Conservation (phyloP, 129 eudicot genomes). For the Scalesia atractyloides region DNA sequence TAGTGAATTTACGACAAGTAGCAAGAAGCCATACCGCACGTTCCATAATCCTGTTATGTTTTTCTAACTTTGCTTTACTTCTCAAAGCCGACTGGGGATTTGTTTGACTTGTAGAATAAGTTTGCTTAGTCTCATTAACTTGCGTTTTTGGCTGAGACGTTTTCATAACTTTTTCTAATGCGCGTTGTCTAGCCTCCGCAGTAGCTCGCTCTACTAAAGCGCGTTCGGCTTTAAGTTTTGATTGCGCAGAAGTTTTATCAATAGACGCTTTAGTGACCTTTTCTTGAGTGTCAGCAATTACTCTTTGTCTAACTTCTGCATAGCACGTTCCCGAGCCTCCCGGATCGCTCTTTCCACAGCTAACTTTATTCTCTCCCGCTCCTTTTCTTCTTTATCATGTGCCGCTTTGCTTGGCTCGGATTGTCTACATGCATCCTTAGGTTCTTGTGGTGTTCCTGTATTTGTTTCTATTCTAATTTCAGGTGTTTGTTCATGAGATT, state of each 20-base stretch:
- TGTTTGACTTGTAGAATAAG: conserved; percentile 56
- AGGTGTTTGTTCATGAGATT: conserved; percentile 30
- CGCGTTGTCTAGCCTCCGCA: conserved; percentile 90
- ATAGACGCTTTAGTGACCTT: conserved; percentile 52
- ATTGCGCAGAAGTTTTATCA: conserved; percentile 57
- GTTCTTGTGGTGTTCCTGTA: conserved; percentile 37
- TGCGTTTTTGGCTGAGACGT: conserved; percentile 39
- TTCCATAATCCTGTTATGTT: conserved; percentile 86
- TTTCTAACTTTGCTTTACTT: conserved; percentile 83
- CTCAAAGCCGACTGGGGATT: conserved; percentile 44
- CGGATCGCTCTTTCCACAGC: conserved; percentile 92
- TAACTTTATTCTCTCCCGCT: conserved; percentile 65
- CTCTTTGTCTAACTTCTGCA: conserved; percentile 75
- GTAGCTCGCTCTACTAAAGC: conserved; percentile 97
- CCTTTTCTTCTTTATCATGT: conserved; percentile 47
- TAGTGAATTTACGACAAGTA: not conserved
- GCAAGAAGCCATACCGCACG: conserved; percentile 61
- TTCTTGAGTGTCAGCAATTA: conserved; percentile 64
- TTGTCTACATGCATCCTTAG: conserved; percentile 39
- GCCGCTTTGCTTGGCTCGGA: conserved; percentile 29
- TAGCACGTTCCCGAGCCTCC: conserved; percentile 98
- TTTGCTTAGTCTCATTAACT: conserved; percentile 43
- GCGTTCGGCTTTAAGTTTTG: conserved; percentile 78
- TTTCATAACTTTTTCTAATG: conserved; percentile 70
- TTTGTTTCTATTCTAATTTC: conserved; percentile 31